A percentile compares a stretch with the other conserved stretches of the same genome.
Evolutionary conservation across 192 early-diverging fungal genomes (phyloP).

Genomic region (Backusella circina): DNA sequence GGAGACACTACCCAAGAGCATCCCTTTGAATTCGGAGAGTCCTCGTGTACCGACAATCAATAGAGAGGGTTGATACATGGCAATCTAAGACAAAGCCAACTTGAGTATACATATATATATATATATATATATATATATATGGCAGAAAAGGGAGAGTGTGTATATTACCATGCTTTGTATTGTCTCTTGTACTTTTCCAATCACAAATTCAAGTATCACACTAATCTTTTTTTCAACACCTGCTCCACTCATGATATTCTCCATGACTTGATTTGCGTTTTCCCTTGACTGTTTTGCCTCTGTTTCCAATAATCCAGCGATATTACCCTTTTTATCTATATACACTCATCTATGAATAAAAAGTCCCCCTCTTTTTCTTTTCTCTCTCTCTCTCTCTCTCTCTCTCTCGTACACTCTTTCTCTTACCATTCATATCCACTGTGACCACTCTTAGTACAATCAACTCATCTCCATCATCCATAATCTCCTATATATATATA

Average conservation of each 20-base stretch:
- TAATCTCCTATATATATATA: constrained; percentile 33
- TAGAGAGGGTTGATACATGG: constrained; percentile 57
- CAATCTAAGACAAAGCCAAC: constrained; percentile 33
- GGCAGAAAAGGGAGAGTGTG: too few relatives aligned
- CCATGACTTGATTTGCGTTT: constrained; percentile 25
- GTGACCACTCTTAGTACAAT: constrained; percentile 12
- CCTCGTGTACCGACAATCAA: constrained; percentile 67
- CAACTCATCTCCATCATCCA: constrained; percentile 51
- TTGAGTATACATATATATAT: too few relatives aligned
- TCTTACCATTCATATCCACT: constrained; percentile 17
- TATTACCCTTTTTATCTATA: constrained; percentile 4
- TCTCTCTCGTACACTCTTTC: background rate
- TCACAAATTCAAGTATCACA: constrained; percentile 43
- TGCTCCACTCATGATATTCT: constrained; percentile 18
- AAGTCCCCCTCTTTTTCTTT: too few relatives aligned
- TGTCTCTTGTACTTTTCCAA: constrained; percentile 44
- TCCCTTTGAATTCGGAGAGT: constrained; percentile 58
- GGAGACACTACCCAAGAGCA: constrained; percentile 60
- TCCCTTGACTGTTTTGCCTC: constrained; percentile 22
- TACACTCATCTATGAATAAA: background rate
- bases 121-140: too few relatives aligned
- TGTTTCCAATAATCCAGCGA: background rate
- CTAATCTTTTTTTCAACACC: constrained; percentile 37
- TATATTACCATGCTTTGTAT: constrained; percentile 44
- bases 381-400: too few relatives aligned